A percentile compares a stretch with the other conserved stretches of the same genome.
Evolutionary conservation across 2,329 filamentous ascomycete species (phyloP).

Genomic region (Apiospora saccharicola): DNA sequence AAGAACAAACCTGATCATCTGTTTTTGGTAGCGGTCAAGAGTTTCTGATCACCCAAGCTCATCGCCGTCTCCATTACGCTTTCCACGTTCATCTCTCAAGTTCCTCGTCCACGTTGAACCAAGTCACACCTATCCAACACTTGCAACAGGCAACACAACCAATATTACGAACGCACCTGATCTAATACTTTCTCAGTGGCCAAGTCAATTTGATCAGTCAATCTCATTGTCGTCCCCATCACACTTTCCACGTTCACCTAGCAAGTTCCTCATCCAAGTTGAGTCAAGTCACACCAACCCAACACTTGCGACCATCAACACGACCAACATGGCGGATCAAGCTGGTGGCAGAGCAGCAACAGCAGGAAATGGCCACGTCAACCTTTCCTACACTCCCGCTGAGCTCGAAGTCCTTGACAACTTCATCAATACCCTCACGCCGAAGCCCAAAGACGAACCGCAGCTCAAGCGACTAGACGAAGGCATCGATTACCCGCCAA

Average conservation of each 20-base stretch:
- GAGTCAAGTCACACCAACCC: neutral
- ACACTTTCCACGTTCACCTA: neutral
- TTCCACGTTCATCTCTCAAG: neutral
- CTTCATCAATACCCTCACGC: neutral
- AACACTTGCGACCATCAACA: neutral
- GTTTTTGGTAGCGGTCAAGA: neutral
- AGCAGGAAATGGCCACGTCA: neutral
- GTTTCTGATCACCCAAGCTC: neutral
- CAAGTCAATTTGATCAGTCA: neutral
- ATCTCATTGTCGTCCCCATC: neutral
- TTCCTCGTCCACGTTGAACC: neutral
- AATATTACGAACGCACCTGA: neutral
- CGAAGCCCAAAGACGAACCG: neutral
- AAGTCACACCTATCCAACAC: neutral
- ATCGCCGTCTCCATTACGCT: neutral
- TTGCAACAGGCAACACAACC: neutral
- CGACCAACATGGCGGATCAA: neutral
- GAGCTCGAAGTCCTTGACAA: neutral
- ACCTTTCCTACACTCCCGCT: neutral
- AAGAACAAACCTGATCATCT: too few relatives aligned
- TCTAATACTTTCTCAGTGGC: neutral
- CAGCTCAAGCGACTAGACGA: too few relatives aligned
- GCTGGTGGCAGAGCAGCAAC: neutral
- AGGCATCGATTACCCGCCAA: too few relatives aligned
- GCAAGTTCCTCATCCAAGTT: neutral